Evolutionary conservation across 345 rosid species (phyloP), one percentile per base, ranked within the genome.

Genomic region (Ceriops decandra): DNA sequence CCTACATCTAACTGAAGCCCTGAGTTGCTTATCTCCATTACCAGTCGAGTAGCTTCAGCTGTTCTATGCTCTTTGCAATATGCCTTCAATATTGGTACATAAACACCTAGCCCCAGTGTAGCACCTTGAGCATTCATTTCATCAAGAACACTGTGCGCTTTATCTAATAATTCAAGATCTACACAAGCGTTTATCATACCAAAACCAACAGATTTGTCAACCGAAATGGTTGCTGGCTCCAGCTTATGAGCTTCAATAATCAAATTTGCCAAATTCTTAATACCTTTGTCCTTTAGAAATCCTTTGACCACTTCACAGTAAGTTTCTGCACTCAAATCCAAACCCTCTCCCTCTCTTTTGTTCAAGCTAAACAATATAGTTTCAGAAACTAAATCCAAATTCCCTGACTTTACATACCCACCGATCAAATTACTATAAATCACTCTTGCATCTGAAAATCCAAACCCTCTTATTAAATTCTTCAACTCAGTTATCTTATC

Each of bases 21-120:
- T 0, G 82, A 77, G 67, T 68, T 83, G 77, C 85, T 89, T 19
- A 91, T 85, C 74, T 89, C 93, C 83, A 82, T 79, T 26, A 93
- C 97, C 68, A 93, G 77, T 71, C 87, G 97, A 67, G 96, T 93
- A 67, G 97, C 97, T 85, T 89, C 95, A 66, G 97, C 89, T 57
- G 95, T 89, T 79, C 84, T 76, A 73, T 77, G 82, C 82, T 91
- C 95, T 74, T 90, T 87, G 79, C 90, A 80, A 64, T 90, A 95
- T 30, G 97, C 92, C 75, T 84, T 87, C 62, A 95, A 82, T 69
- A 89, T 91, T 28, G 96, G 99, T 30, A 91, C 62, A 65, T 91
- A 88, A 33, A 86, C 95, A 27, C 99, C 93, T 64, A 89, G 88
- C 57, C 95, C 93, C 62, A 79, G 83, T 3, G 85, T 77, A 65